Conservation (phyloP, 2,329 filamentous ascomycete genomes). For the Epichloe sp. region DNA sequence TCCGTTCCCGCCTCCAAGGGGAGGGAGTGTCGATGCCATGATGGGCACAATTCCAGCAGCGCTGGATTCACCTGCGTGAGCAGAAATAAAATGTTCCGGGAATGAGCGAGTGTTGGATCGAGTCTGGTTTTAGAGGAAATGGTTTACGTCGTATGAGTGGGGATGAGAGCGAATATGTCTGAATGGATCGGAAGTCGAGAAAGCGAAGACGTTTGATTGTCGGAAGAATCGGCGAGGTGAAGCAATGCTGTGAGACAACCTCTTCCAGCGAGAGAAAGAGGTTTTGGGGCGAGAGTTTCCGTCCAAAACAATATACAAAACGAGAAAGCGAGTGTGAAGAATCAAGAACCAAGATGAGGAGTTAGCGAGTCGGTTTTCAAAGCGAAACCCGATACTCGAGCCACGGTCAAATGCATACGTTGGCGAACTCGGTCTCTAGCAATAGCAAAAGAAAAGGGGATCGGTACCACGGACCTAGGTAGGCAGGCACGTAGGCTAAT, state of each 20-base stretch:
- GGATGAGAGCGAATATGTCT: background rate
- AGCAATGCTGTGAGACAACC: background rate
- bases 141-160: background rate
- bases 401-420: slow-evolving; percentile 1
- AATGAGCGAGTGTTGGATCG: background rate
- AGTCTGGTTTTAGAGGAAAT: background rate
- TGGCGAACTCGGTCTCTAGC: background rate
- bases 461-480: background rate
- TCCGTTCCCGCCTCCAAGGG: slow-evolving; percentile 34
- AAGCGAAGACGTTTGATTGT: background rate
- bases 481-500: too few relatives aligned
- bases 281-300: background rate
- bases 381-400: background rate
- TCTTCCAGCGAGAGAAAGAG: background rate
- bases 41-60: slow-evolving; percentile 19
- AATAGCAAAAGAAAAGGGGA: slow-evolving; percentile 5
- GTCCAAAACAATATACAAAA: background rate
- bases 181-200: background rate
- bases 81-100: background rate
- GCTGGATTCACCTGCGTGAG: background rate
- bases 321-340: slow-evolving; percentile 2
- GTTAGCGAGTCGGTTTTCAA: background rate
- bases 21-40: slow-evolving; percentile 49
- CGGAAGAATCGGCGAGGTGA: background rate
- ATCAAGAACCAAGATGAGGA: background rate